Evolutionary conservation across 2,329 filamentous ascomycete species (phyloP).

Genomic region (Arthrobotrys musiformis): DNA sequence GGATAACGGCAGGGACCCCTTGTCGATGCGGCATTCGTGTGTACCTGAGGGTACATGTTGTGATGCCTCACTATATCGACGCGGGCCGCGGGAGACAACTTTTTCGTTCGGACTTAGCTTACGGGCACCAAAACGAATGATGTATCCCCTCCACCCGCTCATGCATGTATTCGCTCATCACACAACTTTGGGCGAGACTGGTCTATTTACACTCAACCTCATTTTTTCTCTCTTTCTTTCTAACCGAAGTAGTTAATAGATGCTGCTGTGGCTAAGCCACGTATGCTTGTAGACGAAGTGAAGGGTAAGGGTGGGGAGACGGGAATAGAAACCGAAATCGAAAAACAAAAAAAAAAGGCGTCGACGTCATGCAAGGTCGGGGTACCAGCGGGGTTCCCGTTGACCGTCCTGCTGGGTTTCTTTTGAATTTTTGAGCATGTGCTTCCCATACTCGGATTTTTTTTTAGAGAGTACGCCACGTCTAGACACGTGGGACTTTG

Average conservation of each 20-base stretch:
- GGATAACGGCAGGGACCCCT: conserved; percentile 15
- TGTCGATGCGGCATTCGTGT: conserved; percentile 47
- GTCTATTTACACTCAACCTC: conserved; percentile 6
- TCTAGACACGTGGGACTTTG: conserved; percentile 41
- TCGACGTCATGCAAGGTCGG: conserved; percentile 41
- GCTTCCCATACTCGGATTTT: background rate
- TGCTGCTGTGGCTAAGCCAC: conserved; percentile 36
- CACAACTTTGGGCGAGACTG: conserved; percentile 25
- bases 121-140: background rate
- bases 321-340: background rate
- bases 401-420: conserved; percentile 37
- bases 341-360: too few relatives aligned
- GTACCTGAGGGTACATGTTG: conserved; percentile 46
- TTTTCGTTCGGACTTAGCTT: conserved; percentile 34
- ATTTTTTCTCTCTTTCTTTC: background rate
- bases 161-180: conserved; percentile 3
- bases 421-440: conserved; percentile 19
- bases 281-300: conserved; percentile 1
- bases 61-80: conserved; percentile 34
- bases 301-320: background rate
- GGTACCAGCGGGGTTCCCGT: conserved; percentile 29
- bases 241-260: conserved; percentile 3
- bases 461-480: conserved; percentile 3
- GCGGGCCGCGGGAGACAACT: conserved; percentile 1
- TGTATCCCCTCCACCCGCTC: background rate